Conservation (phyloP, 2,329 filamentous ascomycete genomes). For the Ascochyta clinopodiicola region DNA sequence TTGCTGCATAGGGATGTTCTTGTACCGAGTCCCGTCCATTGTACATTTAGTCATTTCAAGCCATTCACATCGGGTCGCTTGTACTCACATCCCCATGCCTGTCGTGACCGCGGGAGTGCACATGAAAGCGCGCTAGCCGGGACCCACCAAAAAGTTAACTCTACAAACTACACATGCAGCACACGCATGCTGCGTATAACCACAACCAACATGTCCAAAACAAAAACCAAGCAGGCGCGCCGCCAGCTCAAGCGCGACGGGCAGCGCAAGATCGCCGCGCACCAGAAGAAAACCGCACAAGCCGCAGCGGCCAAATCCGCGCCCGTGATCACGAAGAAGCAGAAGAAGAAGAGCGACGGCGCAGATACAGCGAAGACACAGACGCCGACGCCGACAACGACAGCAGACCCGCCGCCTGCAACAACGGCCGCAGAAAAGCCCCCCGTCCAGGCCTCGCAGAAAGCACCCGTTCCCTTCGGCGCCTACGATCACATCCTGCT, state of each 20-base stretch:
- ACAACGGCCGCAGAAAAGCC: constrained; percentile 21
- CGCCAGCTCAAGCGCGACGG: constrained; percentile 45
- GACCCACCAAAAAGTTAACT: constrained; percentile 27
- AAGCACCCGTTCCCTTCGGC: constrained; percentile 71
- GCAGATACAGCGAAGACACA: background rate
- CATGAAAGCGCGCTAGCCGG: constrained; percentile 8
- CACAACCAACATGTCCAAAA: constrained; percentile 40
- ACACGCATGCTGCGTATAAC: background rate
- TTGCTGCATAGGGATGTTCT: constrained; percentile 25
- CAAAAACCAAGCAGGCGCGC: constrained; percentile 42
- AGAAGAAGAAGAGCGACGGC: constrained; percentile 5
- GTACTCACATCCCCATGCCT: background rate
- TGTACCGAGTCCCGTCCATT: constrained; percentile 30
- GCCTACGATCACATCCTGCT: constrained; percentile 73
- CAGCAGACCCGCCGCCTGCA: too few relatives aligned
- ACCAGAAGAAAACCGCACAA: constrained; percentile 34
- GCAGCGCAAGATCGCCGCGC: constrained; percentile 34
- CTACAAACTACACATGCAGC: background rate
- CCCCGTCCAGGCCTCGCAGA: constrained; percentile 37
- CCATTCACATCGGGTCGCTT: constrained; percentile 32
- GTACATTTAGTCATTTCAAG: constrained; percentile 48
- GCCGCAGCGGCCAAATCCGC: constrained; percentile 16
- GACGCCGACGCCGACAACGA: too few relatives aligned
- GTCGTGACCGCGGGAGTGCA: constrained; percentile 9
- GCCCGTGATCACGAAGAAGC: constrained; percentile 21